Evolutionary conservation across 495 filamentous ascomycete species (phyloP).

Genomic region (Stereocaulon alpinum): DNA sequence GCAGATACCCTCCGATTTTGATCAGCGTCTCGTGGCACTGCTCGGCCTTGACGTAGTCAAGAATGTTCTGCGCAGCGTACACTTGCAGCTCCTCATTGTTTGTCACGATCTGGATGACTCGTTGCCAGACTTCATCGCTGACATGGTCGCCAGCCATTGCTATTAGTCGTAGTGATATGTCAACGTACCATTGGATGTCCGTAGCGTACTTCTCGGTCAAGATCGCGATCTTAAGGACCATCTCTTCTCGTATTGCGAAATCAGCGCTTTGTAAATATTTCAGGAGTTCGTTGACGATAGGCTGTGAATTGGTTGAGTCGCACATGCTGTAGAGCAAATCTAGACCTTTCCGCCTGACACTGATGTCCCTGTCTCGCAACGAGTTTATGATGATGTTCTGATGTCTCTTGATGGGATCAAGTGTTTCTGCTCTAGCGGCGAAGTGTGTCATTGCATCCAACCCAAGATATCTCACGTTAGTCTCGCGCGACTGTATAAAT

Average conservation of each 20-base stretch:
- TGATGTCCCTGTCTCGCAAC: conserved; percentile 92
- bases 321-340: conserved; percentile 99
- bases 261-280: conserved; percentile 94
- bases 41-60: conserved; percentile 82
- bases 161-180: conserved; percentile 89
- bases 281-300: conserved; percentile 87
- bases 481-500: conserved; percentile 94
- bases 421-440: conserved; percentile 83
- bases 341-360: conserved; percentile 87
- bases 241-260: conserved; percentile 95
- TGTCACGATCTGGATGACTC: conserved; percentile 97
- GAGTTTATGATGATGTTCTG: conserved; percentile 92
- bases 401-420: conserved; percentile 97
- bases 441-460: conserved; percentile 98
- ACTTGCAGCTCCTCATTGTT: conserved; percentile 98
- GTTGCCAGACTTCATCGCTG: conserved; percentile 98
- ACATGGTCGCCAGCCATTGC: conserved; percentile 97
- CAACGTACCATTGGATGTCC: conserved; percentile 98
- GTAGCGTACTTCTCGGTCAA: conserved; percentile 97
- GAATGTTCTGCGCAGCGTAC: conserved; percentile 85
- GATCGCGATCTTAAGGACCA: conserved; percentile 98
- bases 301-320: conserved; percentile 79
- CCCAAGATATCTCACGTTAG: conserved; percentile 94
- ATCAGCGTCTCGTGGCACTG: conserved; percentile 93
- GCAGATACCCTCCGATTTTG: conserved; percentile 91